Evolutionary conservation across 192 early-diverging fungal species (phyloP), one percentile per base, ranked within the genome.

Genomic region (Dissophora ornata): DNA sequence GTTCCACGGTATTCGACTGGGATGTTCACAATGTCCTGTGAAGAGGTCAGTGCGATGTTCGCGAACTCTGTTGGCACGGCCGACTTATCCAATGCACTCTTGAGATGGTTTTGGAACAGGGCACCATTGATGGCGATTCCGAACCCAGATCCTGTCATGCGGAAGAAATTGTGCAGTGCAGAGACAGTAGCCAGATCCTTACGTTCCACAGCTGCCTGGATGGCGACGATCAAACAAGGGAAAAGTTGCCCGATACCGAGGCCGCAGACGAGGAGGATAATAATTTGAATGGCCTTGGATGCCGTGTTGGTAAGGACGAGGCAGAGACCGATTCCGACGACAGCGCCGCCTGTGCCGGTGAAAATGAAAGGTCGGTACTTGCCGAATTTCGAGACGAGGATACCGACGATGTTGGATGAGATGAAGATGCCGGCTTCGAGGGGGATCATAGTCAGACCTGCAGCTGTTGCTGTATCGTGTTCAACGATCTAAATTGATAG

Each of bases 361-460:
- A 85, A 74, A 47, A 93, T 82, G 55, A 88, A 88, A 11, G 84
- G 83, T 11, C 86, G 77, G 79, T 93, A 93, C 40, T 70, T 54
- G 10, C 94, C 90, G 8, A 82, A 86, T 30, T 85, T 82, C 15
- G 90, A 83, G 62, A 91, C 86, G 16, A 89, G 44, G 18, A 89
- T 79, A 18, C 95, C 95, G 22, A 81, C 83, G 0, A 66, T 18
- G 47, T 95, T 88, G 30, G 87, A 88, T 18, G 87, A 71, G n/a
- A 93, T 49, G 33, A 93, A 88, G 29, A 90, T 80, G 22, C 90
- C 89, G 11, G 87, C 62, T 25, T 93, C 85, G 29, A 93, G 84
- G 1, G 93, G 92, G 50, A 96, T 83, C 60, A 87, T 71, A 12
- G 86, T 80, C 40, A 94, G 52, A n/a, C 95, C 95, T 5, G 92